Percentiles rank a stretch among this genome's conserved stretches.
phyloP scores from a whole-genome alignment of 2,329 filamentous ascomycete genomes.

The Paecilomyces dactylethromorphus region DNA sequence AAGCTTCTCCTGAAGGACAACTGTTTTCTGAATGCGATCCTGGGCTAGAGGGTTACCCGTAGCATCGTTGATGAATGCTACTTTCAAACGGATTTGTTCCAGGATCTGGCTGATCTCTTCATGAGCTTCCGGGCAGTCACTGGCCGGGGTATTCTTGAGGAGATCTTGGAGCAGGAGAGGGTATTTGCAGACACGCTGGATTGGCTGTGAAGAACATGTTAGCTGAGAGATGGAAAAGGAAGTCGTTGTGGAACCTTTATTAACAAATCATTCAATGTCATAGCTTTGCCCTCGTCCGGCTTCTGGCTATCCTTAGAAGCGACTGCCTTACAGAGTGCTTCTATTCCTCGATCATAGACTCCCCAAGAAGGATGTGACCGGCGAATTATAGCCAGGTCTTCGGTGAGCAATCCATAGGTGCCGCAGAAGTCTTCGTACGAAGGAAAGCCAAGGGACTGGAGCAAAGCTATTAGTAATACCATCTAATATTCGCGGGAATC shows the following conservation, averaged over 20 bases:
- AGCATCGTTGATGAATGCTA: slow-evolving; percentile 75
- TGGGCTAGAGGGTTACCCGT: slow-evolving; percentile 68
- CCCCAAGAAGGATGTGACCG: slow-evolving; percentile 67
- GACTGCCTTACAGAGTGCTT: slow-evolving; percentile 70
- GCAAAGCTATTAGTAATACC: slow-evolving; percentile 32
- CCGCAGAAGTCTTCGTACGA: slow-evolving; percentile 88
- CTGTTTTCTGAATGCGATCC: slow-evolving; percentile 69
- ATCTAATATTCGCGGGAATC: slow-evolving; percentile 21
- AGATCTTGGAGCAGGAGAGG: slow-evolving; percentile 80
- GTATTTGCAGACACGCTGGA: slow-evolving; percentile 88
- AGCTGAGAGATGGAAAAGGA: slow-evolving; percentile 4
- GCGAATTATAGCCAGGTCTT: slow-evolving; percentile 65
- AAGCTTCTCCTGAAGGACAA: slow-evolving; percentile 76
- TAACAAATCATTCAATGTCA: slow-evolving; percentile 78
- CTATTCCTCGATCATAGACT: slow-evolving; percentile 76
- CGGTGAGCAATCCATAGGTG: slow-evolving; percentile 79
- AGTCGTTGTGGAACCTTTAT: slow-evolving; percentile 62
- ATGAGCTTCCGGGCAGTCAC: slow-evolving; percentile 77
- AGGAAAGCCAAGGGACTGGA: slow-evolving; percentile 71
- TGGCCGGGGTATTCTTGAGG: slow-evolving; percentile 72
- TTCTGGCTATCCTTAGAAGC: slow-evolving; percentile 61
- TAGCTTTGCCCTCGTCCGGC: slow-evolving; percentile 62
- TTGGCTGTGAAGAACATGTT: slow-evolving; percentile 54
- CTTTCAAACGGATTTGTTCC: slow-evolving; percentile 64
- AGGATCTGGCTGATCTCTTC: slow-evolving; percentile 70